Conservation (phyloP, 2,329 filamentous ascomycete genomes). For the Talaromyces sp. region DNA sequence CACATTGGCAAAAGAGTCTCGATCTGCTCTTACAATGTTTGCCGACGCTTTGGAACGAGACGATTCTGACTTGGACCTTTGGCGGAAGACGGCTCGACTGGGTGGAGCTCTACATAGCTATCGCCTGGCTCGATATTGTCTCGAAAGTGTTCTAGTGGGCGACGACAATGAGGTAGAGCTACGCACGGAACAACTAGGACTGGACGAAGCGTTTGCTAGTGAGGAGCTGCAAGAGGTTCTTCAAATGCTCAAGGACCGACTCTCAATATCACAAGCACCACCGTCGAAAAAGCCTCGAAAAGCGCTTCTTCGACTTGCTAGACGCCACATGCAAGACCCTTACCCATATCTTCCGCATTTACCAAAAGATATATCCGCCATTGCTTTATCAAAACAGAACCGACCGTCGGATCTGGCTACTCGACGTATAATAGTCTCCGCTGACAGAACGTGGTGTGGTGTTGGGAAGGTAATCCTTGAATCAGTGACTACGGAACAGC, state of each 20-base stretch:
- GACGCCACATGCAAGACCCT: conserved; percentile 47
- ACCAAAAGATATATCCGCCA: conserved; percentile 21
- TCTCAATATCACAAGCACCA: conserved; percentile 50
- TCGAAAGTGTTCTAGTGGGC: conserved; percentile 59
- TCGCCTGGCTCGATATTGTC: conserved; percentile 56
- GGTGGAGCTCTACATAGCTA: conserved; percentile 54
- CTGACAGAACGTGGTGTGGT: conserved; percentile 40
- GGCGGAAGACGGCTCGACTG: conserved; percentile 57
- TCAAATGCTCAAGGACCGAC: conserved; percentile 47
- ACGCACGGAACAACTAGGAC: conserved; percentile 52
- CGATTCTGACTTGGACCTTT: conserved; percentile 59
- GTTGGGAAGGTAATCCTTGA: conserved; percentile 46
- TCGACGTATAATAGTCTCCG: conserved; percentile 34
- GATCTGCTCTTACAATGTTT: conserved; percentile 48
- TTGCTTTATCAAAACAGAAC: conserved; percentile 15
- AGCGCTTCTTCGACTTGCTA: conserved; percentile 48
- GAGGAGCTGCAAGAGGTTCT: conserved; percentile 49
- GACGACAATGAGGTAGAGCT: conserved; percentile 54
- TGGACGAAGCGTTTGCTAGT: conserved; percentile 51
- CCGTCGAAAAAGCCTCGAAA: conserved; percentile 44
- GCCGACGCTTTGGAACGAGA: conserved; percentile 60
- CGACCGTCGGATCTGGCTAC: background rate
- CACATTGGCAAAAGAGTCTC: conserved; percentile 32
- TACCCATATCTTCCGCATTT: conserved; percentile 44
- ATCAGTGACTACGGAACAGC: conserved; percentile 33